phyloP scores from a whole-genome alignment of 495 filamentous ascomycete genomes.

The Talaromyces liani region DNA sequence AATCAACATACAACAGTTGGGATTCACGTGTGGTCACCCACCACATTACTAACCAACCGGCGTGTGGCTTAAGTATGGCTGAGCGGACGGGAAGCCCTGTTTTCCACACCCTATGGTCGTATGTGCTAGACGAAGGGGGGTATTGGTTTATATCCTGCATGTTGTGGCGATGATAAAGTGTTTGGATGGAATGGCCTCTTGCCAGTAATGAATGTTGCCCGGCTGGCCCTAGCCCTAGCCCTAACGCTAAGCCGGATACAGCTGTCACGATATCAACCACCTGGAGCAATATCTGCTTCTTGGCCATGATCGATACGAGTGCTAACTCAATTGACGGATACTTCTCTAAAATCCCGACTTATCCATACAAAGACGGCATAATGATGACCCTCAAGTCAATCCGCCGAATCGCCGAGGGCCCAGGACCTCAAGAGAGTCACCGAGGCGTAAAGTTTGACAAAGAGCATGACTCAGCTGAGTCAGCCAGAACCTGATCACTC shows the following conservation, averaged over 20 bases:
- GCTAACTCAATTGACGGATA: background rate
- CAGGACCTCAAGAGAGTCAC: background rate
- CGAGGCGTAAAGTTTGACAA: background rate
- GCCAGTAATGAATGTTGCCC: no score
- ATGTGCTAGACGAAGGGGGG: background rate
- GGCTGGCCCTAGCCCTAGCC: background rate
- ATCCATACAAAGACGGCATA: background rate
- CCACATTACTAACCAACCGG: background rate
- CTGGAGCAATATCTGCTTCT: background rate
- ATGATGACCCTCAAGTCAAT: background rate
- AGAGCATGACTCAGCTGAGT: background rate
- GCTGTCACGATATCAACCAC: background rate
- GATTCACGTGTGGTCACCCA: conserved; percentile 1
- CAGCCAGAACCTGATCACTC: background rate
- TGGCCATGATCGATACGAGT: background rate
- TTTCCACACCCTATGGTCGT: conserved; percentile 1
- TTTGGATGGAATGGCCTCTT: no score
- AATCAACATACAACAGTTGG: background rate
- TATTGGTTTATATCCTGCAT: background rate
- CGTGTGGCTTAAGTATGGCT: conserved; percentile 3
- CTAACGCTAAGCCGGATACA: background rate
- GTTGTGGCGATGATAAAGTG: background rate
- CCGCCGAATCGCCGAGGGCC: no score
- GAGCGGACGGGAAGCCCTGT: conserved; percentile 4
- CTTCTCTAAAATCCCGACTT: background rate